Conservation (phyloP, 176 grass and related monocot genomes). For the Lolium perenne region DNA sequence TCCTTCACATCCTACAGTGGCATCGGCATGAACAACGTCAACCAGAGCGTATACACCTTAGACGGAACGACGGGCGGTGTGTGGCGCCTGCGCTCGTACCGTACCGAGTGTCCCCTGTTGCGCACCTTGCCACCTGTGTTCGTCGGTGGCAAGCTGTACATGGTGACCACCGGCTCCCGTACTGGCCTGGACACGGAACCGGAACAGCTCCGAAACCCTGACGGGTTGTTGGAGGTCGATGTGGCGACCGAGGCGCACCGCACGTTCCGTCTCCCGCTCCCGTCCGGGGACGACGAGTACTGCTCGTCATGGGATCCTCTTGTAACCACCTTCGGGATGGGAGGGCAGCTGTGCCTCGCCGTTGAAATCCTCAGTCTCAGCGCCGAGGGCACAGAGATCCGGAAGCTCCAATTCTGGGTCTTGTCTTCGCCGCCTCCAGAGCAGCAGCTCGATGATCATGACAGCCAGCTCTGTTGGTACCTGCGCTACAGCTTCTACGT, state of each 20-base stretch:
- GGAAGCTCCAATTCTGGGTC: background rate
- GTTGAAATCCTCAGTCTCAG: background rate
- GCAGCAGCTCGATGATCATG: background rate
- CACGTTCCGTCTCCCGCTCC: background rate
- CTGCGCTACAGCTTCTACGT: background rate
- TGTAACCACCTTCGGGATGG: background rate
- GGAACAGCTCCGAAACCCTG: background rate
- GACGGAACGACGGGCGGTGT: background rate
- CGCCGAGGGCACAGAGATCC: background rate
- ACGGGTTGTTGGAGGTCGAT: background rate
- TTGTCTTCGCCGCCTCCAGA: background rate
- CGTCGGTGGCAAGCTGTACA: background rate
- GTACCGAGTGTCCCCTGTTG: fast-evolving
- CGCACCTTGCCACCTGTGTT: background rate
- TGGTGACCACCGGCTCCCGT: background rate
- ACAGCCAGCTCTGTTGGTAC: background rate
- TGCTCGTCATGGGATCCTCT: background rate
- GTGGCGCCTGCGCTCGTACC: background rate
- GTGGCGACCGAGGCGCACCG: background rate
- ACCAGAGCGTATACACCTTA: background rate
- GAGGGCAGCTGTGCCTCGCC: background rate
- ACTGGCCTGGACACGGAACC: too few species aligned
- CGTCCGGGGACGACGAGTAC: background rate
- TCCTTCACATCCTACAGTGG: background rate
- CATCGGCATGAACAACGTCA: background rate